Base-by-base conservation (phyloP, 2,329 filamentous ascomycete genomes). In the Arthroderma sp. region DNA sequence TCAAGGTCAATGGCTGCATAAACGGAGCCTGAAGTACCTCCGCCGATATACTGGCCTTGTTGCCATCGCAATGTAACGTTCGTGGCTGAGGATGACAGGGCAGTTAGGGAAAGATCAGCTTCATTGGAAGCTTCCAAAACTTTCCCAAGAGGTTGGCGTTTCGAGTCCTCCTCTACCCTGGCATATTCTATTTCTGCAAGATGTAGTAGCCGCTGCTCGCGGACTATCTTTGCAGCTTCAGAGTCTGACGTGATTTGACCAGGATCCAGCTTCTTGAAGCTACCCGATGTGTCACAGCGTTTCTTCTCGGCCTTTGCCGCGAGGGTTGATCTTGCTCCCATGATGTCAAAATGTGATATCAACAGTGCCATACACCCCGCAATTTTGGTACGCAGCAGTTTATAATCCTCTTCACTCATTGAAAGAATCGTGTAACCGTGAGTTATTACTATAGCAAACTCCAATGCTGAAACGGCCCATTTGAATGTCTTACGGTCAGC, bases 331-430 rank as follows among this genome's bases (percentile, higher is more conserved):
- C 89, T 80, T 28, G 91, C 91, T 27, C 91, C 91, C 83, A 98
- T 94, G 64, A 98, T 96, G 63, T 98, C 91, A 57, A 98, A 98
- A 64, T 98, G 91, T 6, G 88, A 95, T 53, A 98, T 96, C 40
- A 98, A 72, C 27, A 98, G 74, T 15, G 86, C 88, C 91, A 98
- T 98, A 63, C 91, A 98, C 0, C 89, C 89, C 6, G 87, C 87
- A 4, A 98, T 91, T 63, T 95, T 96, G 47, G 78, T 73, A 38
- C 89, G 78, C 50, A 98, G 70, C 51, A 75, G 80, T 4, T 80
- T 76, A 60, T 94, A 98, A 58, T 98, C 89, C 36, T 83, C 77
- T 47, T 94, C 86, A 36, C 82, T 86, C 48, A 98, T 79, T 1
- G 82, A 85, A n/a, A 98, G 68, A 40, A 98, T 93, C 56, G 94